Evolutionary conservation across 805 yeast genomes (phyloP), one percentile per base, ranked within the genome.

Genomic region (Saturnispora diversa): DNA sequence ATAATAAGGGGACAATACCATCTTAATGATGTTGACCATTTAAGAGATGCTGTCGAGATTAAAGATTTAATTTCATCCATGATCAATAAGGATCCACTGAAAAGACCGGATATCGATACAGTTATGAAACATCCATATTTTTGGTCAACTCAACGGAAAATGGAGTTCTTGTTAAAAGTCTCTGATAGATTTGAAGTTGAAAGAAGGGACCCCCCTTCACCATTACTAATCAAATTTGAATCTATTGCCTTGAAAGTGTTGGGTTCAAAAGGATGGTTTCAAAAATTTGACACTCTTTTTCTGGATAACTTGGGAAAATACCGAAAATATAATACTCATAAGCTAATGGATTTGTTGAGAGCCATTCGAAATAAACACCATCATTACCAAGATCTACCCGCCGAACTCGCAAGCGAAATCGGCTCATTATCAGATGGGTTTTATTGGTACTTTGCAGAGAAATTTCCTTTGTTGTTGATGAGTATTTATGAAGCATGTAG

Each of bases 301-400:
- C 69, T 84, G 64, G 84, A 80, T 23, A 87, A 90, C 54, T 67
- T 92, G 48, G 96, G 95, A 15, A 85, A 84, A 55, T 92, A 86
- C 58, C 72, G 99, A 50, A 88, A 86, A 59, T 92, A 92, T 58
- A 80, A 81, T 48, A 73, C 82, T 1, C 76, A 72, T 43, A 83
- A 78, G 51, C 61, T 92, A 34, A 76, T 87, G 78, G 98, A 92
- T 58, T 63, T 92, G 38, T 62, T 92, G 44, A 68, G 99, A 44
- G 96, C 96, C 0, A 60, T 92, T 50, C 70, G 99, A 52, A 92
- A 92, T 64, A 92, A 92, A 59, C 81, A 85, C 54, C 97, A 92
- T 59, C 99, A 92, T 59, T 90, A 73, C 59, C 86, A 86, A 62
- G 98, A 92, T 58, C 63, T 88, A 55, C 95, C 96, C 1, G 69